phyloP scores from a whole-genome alignment of 2,329 filamentous ascomycete genomes.

The Beauveria sp. region DNA sequence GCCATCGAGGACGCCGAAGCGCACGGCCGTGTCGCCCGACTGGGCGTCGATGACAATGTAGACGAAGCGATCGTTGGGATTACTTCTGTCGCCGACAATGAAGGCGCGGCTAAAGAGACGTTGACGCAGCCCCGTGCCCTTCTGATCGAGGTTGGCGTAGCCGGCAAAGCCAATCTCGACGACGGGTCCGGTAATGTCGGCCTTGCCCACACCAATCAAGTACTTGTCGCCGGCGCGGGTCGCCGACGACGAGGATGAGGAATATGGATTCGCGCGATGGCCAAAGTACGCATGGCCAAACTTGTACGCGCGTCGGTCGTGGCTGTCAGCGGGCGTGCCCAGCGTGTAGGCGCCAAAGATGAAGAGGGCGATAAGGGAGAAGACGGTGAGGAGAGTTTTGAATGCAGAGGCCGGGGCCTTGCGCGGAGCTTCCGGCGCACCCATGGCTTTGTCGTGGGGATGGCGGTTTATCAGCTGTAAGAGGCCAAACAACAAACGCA shows the following conservation, averaged over 20 bases:
- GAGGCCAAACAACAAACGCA: neutral
- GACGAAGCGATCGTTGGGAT: constrained; percentile 65
- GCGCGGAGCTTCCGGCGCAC: constrained; percentile 1
- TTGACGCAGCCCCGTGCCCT: constrained; percentile 78
- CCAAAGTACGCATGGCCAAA: constrained; percentile 6
- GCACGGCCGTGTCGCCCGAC: constrained; percentile 80
- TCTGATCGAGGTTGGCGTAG: constrained; percentile 78
- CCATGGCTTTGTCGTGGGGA: neutral
- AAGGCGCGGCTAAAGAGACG: constrained; percentile 85
- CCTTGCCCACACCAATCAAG: constrained; percentile 49
- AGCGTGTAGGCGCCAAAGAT: constrained; percentile 10
- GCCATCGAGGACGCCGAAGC: constrained; percentile 77
- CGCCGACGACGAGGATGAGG: neutral
- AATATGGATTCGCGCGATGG: neutral
- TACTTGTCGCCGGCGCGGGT: constrained; percentile 28
- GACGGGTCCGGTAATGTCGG: constrained; percentile 62
- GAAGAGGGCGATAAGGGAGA: constrained; percentile 11
- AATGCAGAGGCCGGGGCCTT: constrained; percentile 2
- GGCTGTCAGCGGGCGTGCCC: neutral
- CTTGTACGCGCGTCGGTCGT: constrained; percentile 4
- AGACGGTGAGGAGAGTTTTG: constrained; percentile 3
- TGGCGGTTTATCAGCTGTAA: neutral
- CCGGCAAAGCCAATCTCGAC: constrained; percentile 89
- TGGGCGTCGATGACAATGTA: constrained; percentile 85
- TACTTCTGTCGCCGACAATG: constrained; percentile 64